Percentiles rank a stretch among this genome's conserved stretches.
These are phyloP conservation scores for Pichia sp. DNA, from an alignment of 1,139 yeast genomes.

Conservation along the genomic window DNA sequence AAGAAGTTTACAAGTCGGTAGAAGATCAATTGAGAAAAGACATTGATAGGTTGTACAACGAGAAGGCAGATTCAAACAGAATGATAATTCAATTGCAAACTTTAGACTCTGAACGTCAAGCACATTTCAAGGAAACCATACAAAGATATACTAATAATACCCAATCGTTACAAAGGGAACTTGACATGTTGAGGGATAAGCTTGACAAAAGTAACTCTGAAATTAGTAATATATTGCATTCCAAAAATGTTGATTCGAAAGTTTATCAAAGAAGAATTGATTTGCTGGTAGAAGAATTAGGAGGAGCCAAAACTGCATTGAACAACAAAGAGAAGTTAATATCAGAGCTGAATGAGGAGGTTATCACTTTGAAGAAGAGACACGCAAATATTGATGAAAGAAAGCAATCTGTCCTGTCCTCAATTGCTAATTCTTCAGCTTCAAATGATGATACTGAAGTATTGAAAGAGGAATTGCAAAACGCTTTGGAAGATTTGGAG, in stretches of 20 bases:
- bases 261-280: conserved; percentile 69
- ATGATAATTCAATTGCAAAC: conserved; percentile 62
- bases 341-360: conserved; percentile 29
- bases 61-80: conserved; percentile 56
- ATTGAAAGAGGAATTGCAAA: conserved; percentile 39
- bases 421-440: conserved; percentile 31
- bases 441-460: conserved; percentile 35
- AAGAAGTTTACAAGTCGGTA: conserved; percentile 44
- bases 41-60: conserved; percentile 49
- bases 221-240: conserved; percentile 42
- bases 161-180: conserved; percentile 48
- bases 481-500: conserved; percentile 43
- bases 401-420: conserved; percentile 37
- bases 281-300: conserved; percentile 46
- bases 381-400: conserved; percentile 33
- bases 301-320: conserved; percentile 40
- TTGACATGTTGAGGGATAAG: conserved; percentile 40
- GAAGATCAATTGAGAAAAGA: conserved; percentile 55
- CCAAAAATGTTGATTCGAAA: conserved; percentile 53
- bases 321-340: conserved; percentile 40
- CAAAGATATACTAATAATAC: conserved; percentile 48
- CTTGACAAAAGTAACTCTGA: conserved; percentile 50
- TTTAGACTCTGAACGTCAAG: conserved; percentile 56
- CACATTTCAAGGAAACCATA: conserved; percentile 47
- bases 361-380: conserved; percentile 25